Evolutionary conservation across 2,329 filamentous ascomycete genomes (phyloP), one percentile per base, ranked within the genome.

Genomic region (Claviceps maximensis): DNA sequence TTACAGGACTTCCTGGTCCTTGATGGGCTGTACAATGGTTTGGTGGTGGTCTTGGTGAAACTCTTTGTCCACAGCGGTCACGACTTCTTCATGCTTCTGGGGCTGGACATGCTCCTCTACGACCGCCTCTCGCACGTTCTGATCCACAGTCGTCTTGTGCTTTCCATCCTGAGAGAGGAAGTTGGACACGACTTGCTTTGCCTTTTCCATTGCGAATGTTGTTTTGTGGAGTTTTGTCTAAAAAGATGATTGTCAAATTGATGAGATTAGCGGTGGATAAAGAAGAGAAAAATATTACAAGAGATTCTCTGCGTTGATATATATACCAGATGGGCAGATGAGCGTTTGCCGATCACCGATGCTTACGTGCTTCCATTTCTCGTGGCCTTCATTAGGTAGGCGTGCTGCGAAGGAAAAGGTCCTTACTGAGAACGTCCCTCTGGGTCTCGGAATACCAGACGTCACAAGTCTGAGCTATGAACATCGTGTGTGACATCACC

Each of bases 21-120:
- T 46, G 25, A 88, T 68, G 0, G 84, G 84, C 67, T 87, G 84
- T 1, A 87, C 70, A 0, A 80, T 81, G 47, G 81, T 84, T 65
- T 87, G 82, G 64, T 86, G 80, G 60, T 87, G 84, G 55, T 87
- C 80, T 63, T 86, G 83, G 62, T 87, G 83, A 4, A 86, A 71
- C 60, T 87, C 84, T 58, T 77, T 78, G 62, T 87, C 81, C 27
- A 87, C 66, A 7, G 80, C 83, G 1, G 78, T 83, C 21, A 71
- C 74, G 10, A 79, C 59, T n/a, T 82, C 68, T 61, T 87, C 80
- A 53, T 85, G 82, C 42, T 75, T 66, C n/a, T 77, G 74, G 45
- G 77, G 78, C 55, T 72, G 76, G 46, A 86, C 65, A 1, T 74
- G 72, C 67, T 87, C 82, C 19, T 84, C 73, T 5, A 74, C 73